Base-by-base conservation (phyloP, 495 filamentous ascomycete genomes). In the Penicillium alfredii region DNA sequence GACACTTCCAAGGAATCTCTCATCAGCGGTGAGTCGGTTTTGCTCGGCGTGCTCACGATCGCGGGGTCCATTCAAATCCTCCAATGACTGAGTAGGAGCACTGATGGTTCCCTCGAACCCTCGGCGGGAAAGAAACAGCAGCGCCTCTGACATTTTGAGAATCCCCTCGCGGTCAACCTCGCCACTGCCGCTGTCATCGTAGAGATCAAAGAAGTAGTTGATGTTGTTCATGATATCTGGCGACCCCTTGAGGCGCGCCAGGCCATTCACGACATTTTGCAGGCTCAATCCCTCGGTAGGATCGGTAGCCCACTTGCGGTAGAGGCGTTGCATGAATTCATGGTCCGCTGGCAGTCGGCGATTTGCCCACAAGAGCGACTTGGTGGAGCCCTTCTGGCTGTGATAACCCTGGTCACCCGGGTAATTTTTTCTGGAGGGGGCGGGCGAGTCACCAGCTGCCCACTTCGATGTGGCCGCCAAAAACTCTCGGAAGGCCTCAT, bases 131-230 rank as follows among this genome's bases (percentile, higher is more conserved):
- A 98, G 76, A 66, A 98, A 98, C 3, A 98, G 69, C 20, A 98
- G 69, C 0, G 88, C 88, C 63, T 98, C 92, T 1, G 88, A 95
- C 45, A 97, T 96, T 34, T 88, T 74, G 28, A 98, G 64, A 38
- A 98, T 97, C 11, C 92, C 92, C 60, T 98, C 92, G 3, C 93
- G 80, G 60, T 98, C 92, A n/a, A 98, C 88, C 44, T 77, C 84
- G 5, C 93, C 92, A 59, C 93, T 86, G 2, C 81, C 78, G 53
- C 86, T 81, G 47, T 98, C 90, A 57, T 97, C 93, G 53, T 97
- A 94, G 0, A 98, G 76, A 53, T 95, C 81, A 48, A 97, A 98
- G 64, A 97, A 98, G 57, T 96, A 97, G 31, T 79, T 88, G 53
- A 98, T 97, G 43, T 81, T 88, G 20, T 86, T 84, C 90, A 97